Evolutionary conservation across 306 rosid genomes (phyloP).

Genomic region (Dalbergia oliveri): DNA sequence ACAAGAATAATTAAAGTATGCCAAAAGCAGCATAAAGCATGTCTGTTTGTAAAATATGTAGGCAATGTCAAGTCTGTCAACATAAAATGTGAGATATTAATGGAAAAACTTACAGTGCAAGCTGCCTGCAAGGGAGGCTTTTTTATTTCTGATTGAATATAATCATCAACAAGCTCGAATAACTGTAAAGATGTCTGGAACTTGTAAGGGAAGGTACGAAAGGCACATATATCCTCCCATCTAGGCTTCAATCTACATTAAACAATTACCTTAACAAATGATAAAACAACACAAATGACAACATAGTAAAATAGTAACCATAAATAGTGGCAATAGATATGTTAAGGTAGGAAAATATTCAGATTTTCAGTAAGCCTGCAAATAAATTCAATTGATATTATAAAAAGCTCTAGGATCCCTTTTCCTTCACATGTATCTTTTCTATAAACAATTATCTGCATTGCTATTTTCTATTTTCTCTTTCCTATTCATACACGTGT

Average conservation of each 20-base stretch:
- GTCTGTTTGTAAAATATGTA: conserved; percentile 10
- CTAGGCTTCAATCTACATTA: conserved; percentile 64
- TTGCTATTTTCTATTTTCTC: not conserved
- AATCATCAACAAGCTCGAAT: conserved; percentile 89
- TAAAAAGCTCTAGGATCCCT: conserved; percentile 14
- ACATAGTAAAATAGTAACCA: conserved; percentile 27
- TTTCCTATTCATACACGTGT: conserved; percentile 19
- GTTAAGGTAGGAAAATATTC: not conserved
- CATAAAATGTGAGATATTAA: conserved; percentile 18
- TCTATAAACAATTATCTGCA: not conserved
- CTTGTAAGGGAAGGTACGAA: conserved; percentile 87
- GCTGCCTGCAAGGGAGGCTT: conserved; percentile 68
- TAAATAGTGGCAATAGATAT: conserved; percentile 27
- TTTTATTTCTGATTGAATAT: conserved; percentile 80
- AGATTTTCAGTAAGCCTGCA: not conserved
- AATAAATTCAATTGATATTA: conserved; percentile 30
- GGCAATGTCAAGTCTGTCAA: conserved; percentile 9
- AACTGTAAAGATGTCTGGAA: conserved; percentile 89
- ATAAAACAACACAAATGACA: conserved; percentile 31
- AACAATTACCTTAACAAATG: conserved; percentile 38
- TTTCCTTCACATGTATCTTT: conserved; percentile 8
- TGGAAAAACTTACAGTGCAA: conserved; percentile 70
- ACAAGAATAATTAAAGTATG: conserved; percentile 39
- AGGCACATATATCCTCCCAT: conserved; percentile 83
- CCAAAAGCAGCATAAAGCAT: conserved; percentile 16